These are phyloP conservation scores for Orychophragmus violaceus DNA, from an alignment of 345 rosid species.

Conservation along the genomic window DNA sequence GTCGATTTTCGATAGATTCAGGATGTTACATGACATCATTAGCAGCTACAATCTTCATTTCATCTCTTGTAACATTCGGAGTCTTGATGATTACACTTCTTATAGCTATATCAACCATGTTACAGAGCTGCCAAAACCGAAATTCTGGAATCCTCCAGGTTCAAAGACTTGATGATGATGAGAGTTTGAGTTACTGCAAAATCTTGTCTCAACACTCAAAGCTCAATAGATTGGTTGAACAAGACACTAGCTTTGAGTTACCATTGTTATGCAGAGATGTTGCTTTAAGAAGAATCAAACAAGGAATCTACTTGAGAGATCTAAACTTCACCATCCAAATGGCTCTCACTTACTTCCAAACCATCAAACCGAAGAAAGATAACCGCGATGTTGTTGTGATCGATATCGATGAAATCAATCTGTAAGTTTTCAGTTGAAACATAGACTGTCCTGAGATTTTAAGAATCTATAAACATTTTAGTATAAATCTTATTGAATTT, in stretches of 20 bases:
- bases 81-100: constrained; percentile 53
- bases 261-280: constrained; percentile 52
- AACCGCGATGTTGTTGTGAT: constrained; percentile 49
- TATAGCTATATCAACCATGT: constrained; percentile 58
- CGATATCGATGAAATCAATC: constrained; percentile 51
- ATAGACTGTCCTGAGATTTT: too few relatives aligned
- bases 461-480: too few relatives aligned
- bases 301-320: constrained; percentile 51
- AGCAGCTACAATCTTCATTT: constrained; percentile 61
- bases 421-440: too few relatives aligned
- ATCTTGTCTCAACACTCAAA: constrained; percentile 46
- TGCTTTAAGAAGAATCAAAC: constrained; percentile 37
- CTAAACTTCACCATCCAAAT: constrained; percentile 39
- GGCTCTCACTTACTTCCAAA: constrained; percentile 41
- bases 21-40: constrained; percentile 81
- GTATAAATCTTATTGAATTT: too few relatives aligned
- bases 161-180: constrained; percentile 23
- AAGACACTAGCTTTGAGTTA: constrained; percentile 19
- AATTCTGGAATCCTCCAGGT: constrained; percentile 44
- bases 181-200: constrained; percentile 47
- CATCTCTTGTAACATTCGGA: constrained; percentile 55
- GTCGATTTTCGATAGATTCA: constrained; percentile 49
- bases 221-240: constrained; percentile 45
- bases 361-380: constrained; percentile 32
- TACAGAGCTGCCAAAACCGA: constrained; percentile 58